Percentiles rank a stretch among this genome's conserved stretches.
Conservation (phyloP, 2,329 filamentous ascomycete species). For the Sporothrix phasma region DNA sequence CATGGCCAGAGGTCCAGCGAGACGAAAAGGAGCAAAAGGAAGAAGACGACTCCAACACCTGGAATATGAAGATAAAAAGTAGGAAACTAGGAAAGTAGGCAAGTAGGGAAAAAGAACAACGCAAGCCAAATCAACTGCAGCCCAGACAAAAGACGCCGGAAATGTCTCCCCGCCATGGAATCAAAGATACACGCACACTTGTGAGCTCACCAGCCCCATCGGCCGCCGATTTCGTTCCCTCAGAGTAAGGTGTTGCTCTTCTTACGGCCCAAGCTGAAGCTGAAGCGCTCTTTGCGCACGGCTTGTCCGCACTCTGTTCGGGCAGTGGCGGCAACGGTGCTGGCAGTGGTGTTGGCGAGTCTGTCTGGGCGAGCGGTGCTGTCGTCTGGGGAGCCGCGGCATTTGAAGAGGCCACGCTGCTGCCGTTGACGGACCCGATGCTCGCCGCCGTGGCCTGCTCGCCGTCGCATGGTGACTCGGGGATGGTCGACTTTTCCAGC, state of each 20-base stretch:
- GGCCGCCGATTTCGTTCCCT: neutral
- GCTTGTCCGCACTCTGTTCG: constrained; percentile 29
- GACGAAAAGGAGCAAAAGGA: neutral
- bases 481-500: constrained; percentile 18
- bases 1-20: neutral
- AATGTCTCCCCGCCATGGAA: neutral
- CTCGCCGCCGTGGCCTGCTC: constrained; percentile 11
- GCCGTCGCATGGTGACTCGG: constrained; percentile 9
- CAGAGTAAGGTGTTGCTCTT: constrained; percentile 43
- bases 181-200: too few relatives aligned
- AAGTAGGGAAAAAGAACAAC: too few relatives aligned
- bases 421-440: constrained; percentile 23
- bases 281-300: constrained; percentile 52
- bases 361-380: neutral
- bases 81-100: too few relatives aligned
- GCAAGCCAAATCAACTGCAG: neutral
- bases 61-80: neutral
- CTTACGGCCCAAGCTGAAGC: constrained; percentile 57
- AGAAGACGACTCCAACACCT: neutral
- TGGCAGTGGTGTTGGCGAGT: neutral
- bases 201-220: too few relatives aligned
- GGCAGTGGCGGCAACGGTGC: neutral
- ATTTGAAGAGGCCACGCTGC: constrained; percentile 8
- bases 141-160: neutral
- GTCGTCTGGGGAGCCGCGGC: neutral